phyloP scores from a whole-genome alignment of 768 basidiomycete species.

The Amanita inopinata region DNA sequence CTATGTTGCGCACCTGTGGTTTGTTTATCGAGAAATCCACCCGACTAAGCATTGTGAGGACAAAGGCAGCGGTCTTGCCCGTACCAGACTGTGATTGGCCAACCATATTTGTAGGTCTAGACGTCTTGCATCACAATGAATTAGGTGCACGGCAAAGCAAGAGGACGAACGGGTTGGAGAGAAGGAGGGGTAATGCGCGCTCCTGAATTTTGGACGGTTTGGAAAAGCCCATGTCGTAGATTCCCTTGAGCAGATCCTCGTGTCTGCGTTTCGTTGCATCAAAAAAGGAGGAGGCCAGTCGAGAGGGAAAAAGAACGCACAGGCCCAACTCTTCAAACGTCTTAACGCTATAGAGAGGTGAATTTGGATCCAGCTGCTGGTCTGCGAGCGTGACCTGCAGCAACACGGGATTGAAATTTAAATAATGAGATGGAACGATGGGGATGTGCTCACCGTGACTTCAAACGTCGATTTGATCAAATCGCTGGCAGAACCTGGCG shows the following conservation, averaged over 20 bases:
- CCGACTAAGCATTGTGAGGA: constrained; percentile 92
- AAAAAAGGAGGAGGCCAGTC: neutral
- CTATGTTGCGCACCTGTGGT: constrained; percentile 53
- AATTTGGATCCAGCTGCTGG: constrained; percentile 91
- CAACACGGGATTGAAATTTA: constrained; percentile 5
- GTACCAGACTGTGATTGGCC: constrained; percentile 99
- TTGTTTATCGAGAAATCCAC: constrained; percentile 76
- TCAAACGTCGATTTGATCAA: constrained; percentile 76
- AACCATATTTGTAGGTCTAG: constrained; percentile 98
- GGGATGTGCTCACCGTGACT: constrained; percentile 48
- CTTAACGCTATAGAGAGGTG: constrained; percentile 90
- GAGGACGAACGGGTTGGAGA: constrained; percentile 72
- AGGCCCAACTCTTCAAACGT: constrained; percentile 93
- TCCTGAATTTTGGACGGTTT: constrained; percentile 99
- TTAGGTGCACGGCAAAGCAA: neutral
- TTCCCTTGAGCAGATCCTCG: constrained; percentile 82
- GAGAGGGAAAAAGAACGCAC: constrained; percentile 38
- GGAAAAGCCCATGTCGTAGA: constrained; percentile 92
- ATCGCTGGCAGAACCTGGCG: constrained; percentile 33
- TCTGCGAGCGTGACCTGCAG: constrained; percentile 88
- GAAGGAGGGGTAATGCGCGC: constrained; percentile 84
- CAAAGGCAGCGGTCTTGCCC: constrained; percentile 98
- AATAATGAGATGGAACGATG: constrained; percentile 4
- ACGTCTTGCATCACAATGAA: constrained; percentile 2
- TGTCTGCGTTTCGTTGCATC: constrained; percentile 38